Evolutionary conservation across 192 early-diverging fungal genomes (phyloP).

Genomic region (Gonapodya prolifera): DNA sequence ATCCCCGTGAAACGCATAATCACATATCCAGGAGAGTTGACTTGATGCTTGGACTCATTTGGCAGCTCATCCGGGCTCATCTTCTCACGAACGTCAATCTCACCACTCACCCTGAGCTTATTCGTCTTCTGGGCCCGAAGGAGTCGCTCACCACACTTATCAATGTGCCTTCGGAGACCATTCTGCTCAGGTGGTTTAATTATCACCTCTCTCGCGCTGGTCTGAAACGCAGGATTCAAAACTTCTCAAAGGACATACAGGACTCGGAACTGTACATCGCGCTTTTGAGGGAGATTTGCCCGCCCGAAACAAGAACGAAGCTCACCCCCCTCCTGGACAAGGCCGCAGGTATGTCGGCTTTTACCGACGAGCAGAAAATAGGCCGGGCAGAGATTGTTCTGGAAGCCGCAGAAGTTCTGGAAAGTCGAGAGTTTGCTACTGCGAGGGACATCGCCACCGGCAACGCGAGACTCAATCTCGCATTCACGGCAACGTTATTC

Average conservation of each 20-base stretch:
- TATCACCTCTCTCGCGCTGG: constrained; percentile 17
- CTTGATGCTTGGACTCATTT: constrained; percentile 20
- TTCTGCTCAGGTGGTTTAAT: constrained; percentile 23
- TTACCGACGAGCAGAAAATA: neutral
- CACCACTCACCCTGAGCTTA: constrained; percentile 17
- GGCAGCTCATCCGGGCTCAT: constrained; percentile 20
- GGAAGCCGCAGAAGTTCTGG: constrained; percentile 15
- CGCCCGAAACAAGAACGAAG: constrained; percentile 9
- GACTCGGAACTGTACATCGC: constrained; percentile 15
- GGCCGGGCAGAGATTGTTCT: constrained; percentile 4
- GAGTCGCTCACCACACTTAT: constrained; percentile 16
- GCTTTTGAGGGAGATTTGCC: constrained; percentile 10
- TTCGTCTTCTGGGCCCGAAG: constrained; percentile 16
- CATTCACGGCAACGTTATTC: constrained; percentile 17
- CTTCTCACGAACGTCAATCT: constrained; percentile 14
- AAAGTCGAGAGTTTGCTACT: constrained; percentile 14
- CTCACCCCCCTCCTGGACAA: neutral
- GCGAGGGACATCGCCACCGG: constrained; percentile 9
- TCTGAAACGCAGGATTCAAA: constrained; percentile 4
- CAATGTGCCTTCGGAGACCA: constrained; percentile 13
- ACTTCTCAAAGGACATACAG: constrained; percentile 16
- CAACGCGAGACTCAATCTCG: constrained; percentile 12
- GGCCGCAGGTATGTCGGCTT: neutral
- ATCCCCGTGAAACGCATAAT: too few species aligned
- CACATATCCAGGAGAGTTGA: constrained; percentile 17